Evolutionary conservation across 495 filamentous ascomycete genomes (phyloP), one percentile per base, ranked within the genome.

Genomic region (Xylaria grammica): DNA sequence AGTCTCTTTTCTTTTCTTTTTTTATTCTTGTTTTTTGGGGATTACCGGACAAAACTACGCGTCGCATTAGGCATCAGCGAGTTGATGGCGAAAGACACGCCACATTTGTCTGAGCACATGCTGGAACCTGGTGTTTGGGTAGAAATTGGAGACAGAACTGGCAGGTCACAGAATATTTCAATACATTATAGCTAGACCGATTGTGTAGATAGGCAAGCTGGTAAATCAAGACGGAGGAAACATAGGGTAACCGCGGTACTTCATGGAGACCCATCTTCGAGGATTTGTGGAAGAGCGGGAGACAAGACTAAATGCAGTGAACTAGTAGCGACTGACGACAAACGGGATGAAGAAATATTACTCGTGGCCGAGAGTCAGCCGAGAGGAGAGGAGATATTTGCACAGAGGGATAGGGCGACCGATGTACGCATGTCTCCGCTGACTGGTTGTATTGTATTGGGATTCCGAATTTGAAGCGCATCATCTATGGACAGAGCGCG

Each of bases 11-110:
- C 15, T 52, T 32, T 24, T 48, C 19, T 11, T 19, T 24, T 48
- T 24, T 19, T 48, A 13, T 44, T 44, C 24, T 62, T 45, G 22
- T 22, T 22, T 26, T 54, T 55, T 26, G 5, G 50, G 60, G 60
- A 30, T 38, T 45, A 11, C 30, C 32, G 42, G 53, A 50, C 4
- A 64, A 57, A 49, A 42, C 26, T n/a, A 48, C 29, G 44, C 20
- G 53, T 64, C 44, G 62, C 51, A 64, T 50, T 42, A 45, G 51
- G 61, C 53, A 64, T 54, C 45, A 26, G 15, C 22, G 45, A 58
- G 53, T 30, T 44, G 62, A 58, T 13, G 52, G 45, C 27, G 58
- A 20, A 50, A 30, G 1, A 30, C 8, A 42, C 40, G 40, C 40
- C 15, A 42, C 40, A 42, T 42, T 17, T 42, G 40, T 15, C 13